Conservation (phyloP, 139 green algal species). For the Chlorella sp. region DNA sequence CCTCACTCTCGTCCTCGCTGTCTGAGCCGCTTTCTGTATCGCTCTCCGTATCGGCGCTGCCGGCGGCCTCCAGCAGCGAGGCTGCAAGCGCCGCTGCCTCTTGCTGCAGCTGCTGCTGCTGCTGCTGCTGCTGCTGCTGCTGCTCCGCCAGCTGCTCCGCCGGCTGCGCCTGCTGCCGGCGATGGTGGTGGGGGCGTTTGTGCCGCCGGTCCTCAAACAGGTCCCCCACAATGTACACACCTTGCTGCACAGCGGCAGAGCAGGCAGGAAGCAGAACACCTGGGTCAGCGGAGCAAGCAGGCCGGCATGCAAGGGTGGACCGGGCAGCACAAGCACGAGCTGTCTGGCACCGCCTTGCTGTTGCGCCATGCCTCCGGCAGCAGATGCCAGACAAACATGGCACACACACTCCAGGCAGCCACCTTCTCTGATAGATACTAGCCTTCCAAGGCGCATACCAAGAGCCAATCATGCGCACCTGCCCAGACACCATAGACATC, state of each 20-base stretch:
- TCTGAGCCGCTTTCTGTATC: not conserved
- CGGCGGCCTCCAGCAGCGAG: not conserved
- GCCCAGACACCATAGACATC: constrained; percentile 70
- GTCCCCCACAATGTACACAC: constrained; percentile 4
- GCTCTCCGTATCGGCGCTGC: not conserved
- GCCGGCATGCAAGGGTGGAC: too few relatives aligned
- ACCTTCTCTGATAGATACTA: too few relatives aligned
- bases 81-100: not conserved
- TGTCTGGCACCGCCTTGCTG: too few relatives aligned
- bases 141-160: not conserved
- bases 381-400: too few relatives aligned
- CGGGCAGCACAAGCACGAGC: too few relatives aligned
- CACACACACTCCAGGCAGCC: too few relatives aligned
- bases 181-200: not conserved
- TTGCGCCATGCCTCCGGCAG: too few relatives aligned
- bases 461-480: not conserved
- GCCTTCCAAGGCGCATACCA: too few relatives aligned
- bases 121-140: not conserved
- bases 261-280: not conserved
- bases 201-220: not conserved
- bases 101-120: not conserved
- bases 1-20: not conserved
- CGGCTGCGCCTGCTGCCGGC: not conserved
- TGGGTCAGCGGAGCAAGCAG: too few relatives aligned
- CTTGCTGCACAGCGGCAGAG: not conserved